Conservation (phyloP, 768 basidiomycete species). For the Hortiboletus flavorubellus region DNA sequence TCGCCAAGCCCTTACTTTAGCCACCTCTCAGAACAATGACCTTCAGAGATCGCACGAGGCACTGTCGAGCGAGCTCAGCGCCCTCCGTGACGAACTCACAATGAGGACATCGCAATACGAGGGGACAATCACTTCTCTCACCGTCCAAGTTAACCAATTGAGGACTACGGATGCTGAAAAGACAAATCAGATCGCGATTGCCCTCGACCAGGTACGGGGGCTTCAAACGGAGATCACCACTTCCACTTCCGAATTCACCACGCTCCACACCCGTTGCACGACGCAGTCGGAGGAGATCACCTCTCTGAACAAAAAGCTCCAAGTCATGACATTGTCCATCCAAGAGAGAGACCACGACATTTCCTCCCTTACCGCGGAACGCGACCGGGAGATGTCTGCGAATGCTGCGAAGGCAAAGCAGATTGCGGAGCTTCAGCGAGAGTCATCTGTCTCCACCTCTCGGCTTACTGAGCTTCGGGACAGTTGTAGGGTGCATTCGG, state of each 20-base stretch:
- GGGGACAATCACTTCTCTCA: background rate
- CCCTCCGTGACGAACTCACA: slow-evolving; percentile 4
- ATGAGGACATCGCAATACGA: slow-evolving; percentile 2
- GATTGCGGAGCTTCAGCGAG: background rate
- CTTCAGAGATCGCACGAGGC: slow-evolving; percentile 2
- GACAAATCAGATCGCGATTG: too few species aligned
- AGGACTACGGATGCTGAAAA: too few species aligned
- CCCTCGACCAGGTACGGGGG: too few species aligned
- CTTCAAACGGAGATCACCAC: too few species aligned
- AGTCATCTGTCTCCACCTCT: background rate
- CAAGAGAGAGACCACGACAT: background rate
- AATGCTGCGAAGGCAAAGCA: background rate
- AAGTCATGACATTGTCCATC: background rate
- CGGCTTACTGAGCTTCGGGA: background rate
- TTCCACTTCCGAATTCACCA: background rate
- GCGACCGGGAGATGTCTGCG: background rate
- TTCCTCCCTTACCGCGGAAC: background rate
- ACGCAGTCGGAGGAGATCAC: background rate
- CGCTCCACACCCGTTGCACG: background rate
- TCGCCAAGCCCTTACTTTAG: background rate
- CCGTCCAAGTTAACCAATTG: background rate
- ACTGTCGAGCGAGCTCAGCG: background rate
- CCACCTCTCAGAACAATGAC: background rate
- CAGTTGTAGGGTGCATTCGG: background rate
- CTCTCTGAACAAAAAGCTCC: background rate